phyloP scores from a whole-genome alignment of 1,284 basidiomycete species.

The Pseudozyma sp. region DNA sequence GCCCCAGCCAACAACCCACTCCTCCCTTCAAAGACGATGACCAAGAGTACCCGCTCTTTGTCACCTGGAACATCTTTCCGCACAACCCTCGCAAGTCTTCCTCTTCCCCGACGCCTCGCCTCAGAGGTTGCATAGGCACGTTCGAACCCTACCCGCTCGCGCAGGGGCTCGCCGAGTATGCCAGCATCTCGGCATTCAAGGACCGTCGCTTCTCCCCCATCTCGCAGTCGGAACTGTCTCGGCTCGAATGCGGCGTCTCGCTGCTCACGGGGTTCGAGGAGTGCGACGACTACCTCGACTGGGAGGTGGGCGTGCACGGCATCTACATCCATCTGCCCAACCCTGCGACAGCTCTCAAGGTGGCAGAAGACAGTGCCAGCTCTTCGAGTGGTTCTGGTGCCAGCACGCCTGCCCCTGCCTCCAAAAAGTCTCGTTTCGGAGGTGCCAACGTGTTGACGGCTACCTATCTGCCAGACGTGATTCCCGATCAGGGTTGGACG shows the following conservation, averaged over 20 bases:
- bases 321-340: slow-evolving; percentile 88
- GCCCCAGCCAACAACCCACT: slow-evolving; percentile 13
- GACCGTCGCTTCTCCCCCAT: slow-evolving; percentile 76
- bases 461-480: slow-evolving; percentile 94
- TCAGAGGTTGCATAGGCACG: slow-evolving; percentile 95
- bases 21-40: slow-evolving; percentile 20
- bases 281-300: slow-evolving; percentile 85
- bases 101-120: slow-evolving; percentile 72
- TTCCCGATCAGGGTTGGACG: slow-evolving; percentile 91
- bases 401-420: slow-evolving; percentile 25
- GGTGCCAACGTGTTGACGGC: slow-evolving; percentile 76
- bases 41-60: slow-evolving; percentile 81
- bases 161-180: slow-evolving; percentile 87
- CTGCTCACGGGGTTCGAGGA: slow-evolving; percentile 92
- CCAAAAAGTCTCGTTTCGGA: slow-evolving; percentile 13
- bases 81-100: slow-evolving; percentile 26
- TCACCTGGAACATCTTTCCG: slow-evolving; percentile 87
- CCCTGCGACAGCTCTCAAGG: slow-evolving; percentile 74
- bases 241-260: slow-evolving; percentile 88
- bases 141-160: slow-evolving; percentile 83
- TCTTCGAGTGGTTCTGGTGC: slow-evolving; percentile 73
- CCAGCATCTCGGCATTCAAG: slow-evolving; percentile 75
- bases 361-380: slow-evolving; percentile 73
- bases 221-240: slow-evolving; percentile 79
- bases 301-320: slow-evolving; percentile 90